Evolutionary conservation across 129 eudicot genomes (phyloP), one percentile per base, ranked within the genome.

Genomic region (Saussurea involucrata): DNA sequence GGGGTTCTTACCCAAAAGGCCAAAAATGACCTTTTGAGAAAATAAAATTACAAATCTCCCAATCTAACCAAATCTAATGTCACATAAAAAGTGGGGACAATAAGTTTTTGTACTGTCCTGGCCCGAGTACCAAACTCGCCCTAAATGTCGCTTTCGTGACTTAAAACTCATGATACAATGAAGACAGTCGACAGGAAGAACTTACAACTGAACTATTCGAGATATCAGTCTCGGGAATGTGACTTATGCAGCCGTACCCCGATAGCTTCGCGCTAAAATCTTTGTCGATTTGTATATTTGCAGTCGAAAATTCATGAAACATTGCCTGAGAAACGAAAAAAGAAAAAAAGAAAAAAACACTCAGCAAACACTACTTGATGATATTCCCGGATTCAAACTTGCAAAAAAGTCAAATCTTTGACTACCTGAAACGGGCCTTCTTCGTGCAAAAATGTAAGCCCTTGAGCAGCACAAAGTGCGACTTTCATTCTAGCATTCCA

Each of bases 341-440:
- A 6, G 4, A 12, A 3, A 49, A 20, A n/a, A n/a, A n/a, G n/a
- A 72, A 6, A 7, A 12, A 3, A 49, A 20, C 60, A 49, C n/a
- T 79, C 36, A 74, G 49, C 63, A 42, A 69, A 24, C 61, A 3
- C 9, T 12, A 76, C 17, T 17, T 18, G 27, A 82, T 15, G 3
- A 40, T 34, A 20, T 63, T 82, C 29, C 10, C n/a, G 5, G 15
- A 33, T 68, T 25, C 24, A 36, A 12, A 69, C 28, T 17, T 24
- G 53, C 25, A 24, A 60, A 72, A 64, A 25, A 22, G 49, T 17
- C 46, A 29, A 57, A 27, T 12, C 22, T 60, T 76, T 49, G 63
- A 69, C 31, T 84, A 89, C 97, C 99, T 95, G 99, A 68, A 95
- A 95, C 49, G 99, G 99, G 27, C 99, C 99, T 82, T 95, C 97